Percentiles rank a stretch among this genome's conserved stretches.
Conservation (phyloP, 2,329 filamentous ascomycete species). For the Fragosphaeria purpurea region DNA sequence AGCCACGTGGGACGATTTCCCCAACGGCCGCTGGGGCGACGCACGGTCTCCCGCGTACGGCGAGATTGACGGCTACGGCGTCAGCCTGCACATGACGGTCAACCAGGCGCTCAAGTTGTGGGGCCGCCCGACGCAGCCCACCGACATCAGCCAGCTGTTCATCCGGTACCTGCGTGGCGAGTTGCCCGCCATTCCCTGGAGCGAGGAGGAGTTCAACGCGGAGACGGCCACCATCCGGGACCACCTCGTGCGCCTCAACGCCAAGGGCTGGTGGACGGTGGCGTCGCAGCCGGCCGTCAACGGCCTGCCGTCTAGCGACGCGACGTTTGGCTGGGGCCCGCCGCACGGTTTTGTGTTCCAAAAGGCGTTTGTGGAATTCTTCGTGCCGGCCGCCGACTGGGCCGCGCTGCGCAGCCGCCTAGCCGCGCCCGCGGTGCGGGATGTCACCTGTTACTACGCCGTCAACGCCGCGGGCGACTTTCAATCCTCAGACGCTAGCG, state of each 20-base stretch:
- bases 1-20: conserved; percentile 98
- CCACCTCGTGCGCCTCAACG: conserved; percentile 66
- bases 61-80: conserved; percentile 88
- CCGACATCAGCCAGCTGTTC: conserved; percentile 75
- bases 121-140: conserved; percentile 60
- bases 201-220: conserved; percentile 73
- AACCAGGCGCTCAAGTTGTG: conserved; percentile 74
- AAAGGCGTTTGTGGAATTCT: conserved; percentile 96
- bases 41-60: conserved; percentile 93
- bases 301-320: conserved; percentile 64
- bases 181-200: conserved; percentile 81
- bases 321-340: conserved; percentile 88
- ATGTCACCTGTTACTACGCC: conserved; percentile 78
- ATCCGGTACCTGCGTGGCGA: conserved; percentile 70
- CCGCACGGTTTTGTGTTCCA: conserved; percentile 92
- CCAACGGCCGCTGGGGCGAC: conserved; percentile 97
- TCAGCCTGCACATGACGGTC: conserved; percentile 86
- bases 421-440: conserved; percentile 42
- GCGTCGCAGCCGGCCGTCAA: conserved; percentile 93
- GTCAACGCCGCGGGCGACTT: conserved; percentile 71
- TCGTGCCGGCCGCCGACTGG: conserved; percentile 70
- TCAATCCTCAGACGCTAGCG: conserved; percentile 50
- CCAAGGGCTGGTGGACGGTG: conserved; percentile 87
- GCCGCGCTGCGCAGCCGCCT: conserved; percentile 54
- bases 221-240: conserved; percentile 76